A percentile compares a stretch with the other conserved stretches of the same genome.
These are phyloP conservation scores for Candida silvatica DNA, from an alignment of 805 yeast species.

Conservation along the genomic window DNA sequence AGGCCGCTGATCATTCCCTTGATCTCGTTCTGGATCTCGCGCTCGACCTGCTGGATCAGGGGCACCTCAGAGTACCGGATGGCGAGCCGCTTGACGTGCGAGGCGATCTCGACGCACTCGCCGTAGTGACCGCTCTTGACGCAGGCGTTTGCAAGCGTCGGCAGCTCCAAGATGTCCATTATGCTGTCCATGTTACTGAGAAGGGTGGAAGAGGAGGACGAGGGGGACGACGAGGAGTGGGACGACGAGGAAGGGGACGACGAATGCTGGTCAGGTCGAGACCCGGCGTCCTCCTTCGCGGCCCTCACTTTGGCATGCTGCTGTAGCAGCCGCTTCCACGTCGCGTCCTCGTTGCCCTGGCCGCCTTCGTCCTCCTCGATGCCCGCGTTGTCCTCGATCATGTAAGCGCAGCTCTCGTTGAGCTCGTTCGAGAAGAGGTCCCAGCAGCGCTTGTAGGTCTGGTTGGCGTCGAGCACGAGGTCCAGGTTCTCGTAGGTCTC, in stretches of 20 bases:
- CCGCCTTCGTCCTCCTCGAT: slow-evolving; percentile 4
- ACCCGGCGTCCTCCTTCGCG: neutral
- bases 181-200: slow-evolving; percentile 60
- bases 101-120: slow-evolving; percentile 79
- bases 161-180: slow-evolving; percentile 74
- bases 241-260: neutral
- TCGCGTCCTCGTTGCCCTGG: slow-evolving; percentile 8
- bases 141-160: slow-evolving; percentile 77
- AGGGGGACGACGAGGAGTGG: neutral
- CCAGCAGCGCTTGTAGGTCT: slow-evolving; percentile 27
- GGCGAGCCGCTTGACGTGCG: slow-evolving; percentile 59
- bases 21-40: slow-evolving; percentile 47
- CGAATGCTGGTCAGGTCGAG: too few relatives aligned
- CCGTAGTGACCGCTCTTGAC: slow-evolving; percentile 80
- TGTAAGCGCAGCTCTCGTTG: slow-evolving; percentile 19
- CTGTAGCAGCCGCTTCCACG: slow-evolving; percentile 15
- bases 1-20: slow-evolving; percentile 58
- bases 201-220: slow-evolving; percentile 26
- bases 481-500: slow-evolving; percentile 33
- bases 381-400: slow-evolving; percentile 7
- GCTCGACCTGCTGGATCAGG: slow-evolving; percentile 41
- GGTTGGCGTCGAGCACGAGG: slow-evolving; percentile 30
- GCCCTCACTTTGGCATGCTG: slow-evolving; percentile 6
- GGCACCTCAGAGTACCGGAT: slow-evolving; percentile 59
- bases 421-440: slow-evolving; percentile 26